Base-by-base conservation (phyloP, 164 flowering plant genomes). In the Paratinospora sagittata region DNA sequence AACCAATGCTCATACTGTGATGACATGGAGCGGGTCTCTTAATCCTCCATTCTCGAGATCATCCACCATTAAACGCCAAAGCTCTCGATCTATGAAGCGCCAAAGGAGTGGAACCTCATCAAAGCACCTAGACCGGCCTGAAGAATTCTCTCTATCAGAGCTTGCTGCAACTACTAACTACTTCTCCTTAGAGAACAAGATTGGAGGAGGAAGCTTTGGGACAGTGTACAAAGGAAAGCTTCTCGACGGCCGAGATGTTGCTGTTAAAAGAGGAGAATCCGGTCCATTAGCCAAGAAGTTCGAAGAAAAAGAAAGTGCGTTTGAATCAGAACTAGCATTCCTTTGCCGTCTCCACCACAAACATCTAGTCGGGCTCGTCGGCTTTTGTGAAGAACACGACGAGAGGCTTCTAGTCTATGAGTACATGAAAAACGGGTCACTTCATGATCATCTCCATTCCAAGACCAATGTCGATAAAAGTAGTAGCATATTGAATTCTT, bases 91-190 rank as follows among this genome's bases (percentile, higher is more conserved):
- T 11, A 89, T 92, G 88, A 77, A 86, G 74, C 87, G 99, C 6
- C 97, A 90, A 77, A 82, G 97, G 79, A 96, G 98, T 68, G 99
- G 99, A 37, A 85, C 99, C 6, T 96, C 99, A 0, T 86, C 96
- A 2, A 90, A 89, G 66, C 91, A 91, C 52, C 68, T 85, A 0
- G 93, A 91, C 43, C 77, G 84, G 71, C 96, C 97, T 0, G 97
- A 93, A 75, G 98, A 93, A 41, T 93, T 91, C 70, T 45, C 85
- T 0, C 71, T 96, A 1, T 36, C 82, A 0, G 98, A 91, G 76
- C 89, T 96, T 14, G 90, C 84, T 0, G 81, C 78, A 3, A 97
- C 97, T 45, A 93, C 99, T 2, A 72, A 85, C 60, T 62, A 80
- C 24, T 96, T 96, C 79, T 80, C 95, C 0, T 36, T 72, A 27